Base-by-base conservation (phyloP, 2,329 filamentous ascomycete species). In the Coniella lustricola region DNA sequence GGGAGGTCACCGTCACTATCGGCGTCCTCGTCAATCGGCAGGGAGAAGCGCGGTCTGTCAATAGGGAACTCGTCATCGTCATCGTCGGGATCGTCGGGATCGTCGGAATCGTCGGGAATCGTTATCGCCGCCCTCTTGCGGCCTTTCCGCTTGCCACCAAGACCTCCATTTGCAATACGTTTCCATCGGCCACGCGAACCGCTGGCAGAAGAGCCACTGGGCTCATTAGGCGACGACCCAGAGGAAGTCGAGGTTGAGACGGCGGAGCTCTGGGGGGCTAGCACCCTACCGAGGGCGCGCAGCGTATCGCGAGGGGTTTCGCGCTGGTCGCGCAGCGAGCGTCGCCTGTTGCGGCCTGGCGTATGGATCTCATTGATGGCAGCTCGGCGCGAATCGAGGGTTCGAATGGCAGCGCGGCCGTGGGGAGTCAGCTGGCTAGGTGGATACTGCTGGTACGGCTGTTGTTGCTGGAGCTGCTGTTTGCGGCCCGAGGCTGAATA, bases 291-390 rank as follows among this genome's bases (percentile, higher is more conserved):
- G 21, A 85, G 69, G 49, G 73, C 71, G 44, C 77, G 71, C 39
- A 82, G 59, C 18, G 75, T 59, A 51, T 74, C 73, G 56, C 74
- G 68, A 2, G 78, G 75, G 4, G 76, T 77, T 59, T 81, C 76
- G 52, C 77, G 67, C 56, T 76, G 71, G 51, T 74, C 73, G 55
- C 74, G 73, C 44, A 76, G 59, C 58, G 79, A 83, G 56, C 73
- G 73, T n/a, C 81, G 71, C 17, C 76, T 72, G 46, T 73, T 73
- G 53, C 74, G 75, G 16, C 77, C 79, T 0, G 81, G 81, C 0
- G 81, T 84, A 53, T 81, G 73, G 43, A 80, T 68, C 40, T 77
- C 77, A 2, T 82, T 73, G 41, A 80, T 67, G 40, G 77, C 77
- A 3, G 75, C 74, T 36, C 81, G 75, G 4, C 80, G 76, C 54